Base-by-base conservation (phyloP, 2,329 filamentous ascomycete genomes). In the Claviceps paspali region DNA sequence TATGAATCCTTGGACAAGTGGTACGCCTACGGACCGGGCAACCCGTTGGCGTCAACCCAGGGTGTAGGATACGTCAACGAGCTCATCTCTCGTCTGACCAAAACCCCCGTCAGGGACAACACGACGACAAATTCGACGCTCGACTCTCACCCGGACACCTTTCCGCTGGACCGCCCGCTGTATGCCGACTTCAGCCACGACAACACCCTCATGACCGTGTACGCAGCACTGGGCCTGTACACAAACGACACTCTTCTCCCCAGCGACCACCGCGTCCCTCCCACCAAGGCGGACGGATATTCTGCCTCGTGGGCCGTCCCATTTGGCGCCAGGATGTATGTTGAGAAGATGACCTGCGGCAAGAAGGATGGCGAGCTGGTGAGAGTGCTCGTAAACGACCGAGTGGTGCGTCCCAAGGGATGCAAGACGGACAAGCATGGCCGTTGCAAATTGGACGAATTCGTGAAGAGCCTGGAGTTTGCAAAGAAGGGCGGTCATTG, bases 121-220 rank as follows among this genome's bases (percentile, higher is more conserved):
- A 93, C 85, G 0, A 76, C 67, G 38, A 84, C 79, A 5, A 94
- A 95, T 56, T 64, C 61, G 26, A 93, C 86, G 0, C 67, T 94
- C 0, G 82, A 92, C 53, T 61, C 61, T 5, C 65, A 75, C 40
- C 60, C 69, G 1, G 52, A 57, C 6, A 87, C 82, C 0, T 95
- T 94, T 50, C 86, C 87, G 0, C 61, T 93, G 0, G 67, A 70
- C 43, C 58, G 63, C 30, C 61, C 60, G 9, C 60, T 94, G 1
- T 95, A 92, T 51, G 86, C 84, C 0, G 87, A 95, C 57, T 94
- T 95, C 52, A 83, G 78, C 44, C 87, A 95, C 57, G 87, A 95
- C 58, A 94, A 92, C 55, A 77, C 81, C 52, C 85, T 95, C 76
- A 74, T 73, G 22, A 70, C 71, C 6, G 74, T 92, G 6, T 82